Evolutionary conservation across 257 asterid genomes (phyloP), one percentile per base, ranked within the genome.

Genomic region (Eucommia ulmoides): DNA sequence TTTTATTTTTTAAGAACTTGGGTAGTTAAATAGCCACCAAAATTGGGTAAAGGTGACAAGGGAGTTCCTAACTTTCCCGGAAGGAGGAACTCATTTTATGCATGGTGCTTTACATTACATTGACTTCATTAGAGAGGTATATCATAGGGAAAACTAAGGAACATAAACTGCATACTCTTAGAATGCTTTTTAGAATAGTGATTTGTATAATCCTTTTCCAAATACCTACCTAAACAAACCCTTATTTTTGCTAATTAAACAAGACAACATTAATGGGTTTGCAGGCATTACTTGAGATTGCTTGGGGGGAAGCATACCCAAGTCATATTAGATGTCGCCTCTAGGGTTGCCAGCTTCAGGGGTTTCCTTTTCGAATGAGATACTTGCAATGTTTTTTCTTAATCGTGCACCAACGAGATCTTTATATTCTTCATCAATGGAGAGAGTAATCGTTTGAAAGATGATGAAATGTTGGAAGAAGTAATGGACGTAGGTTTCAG

Each of bases 1-100:
- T 25, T 46, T 42, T 20, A 50, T 20, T 25, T 2, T 26, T 17
- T 41, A 73, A 41, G 57, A 58, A 58, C 62, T 83, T 65, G 94
- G 91, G 49, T 73, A 83, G 55, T 78, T 72, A 24, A 87, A 87
- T 68, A 94, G 97, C 46, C 94, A 87, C 48, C 94, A 87, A 66
- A 87, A 87, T 57, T 83, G 94, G 97, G 81, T 87, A 58, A 87
- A 87, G 81, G 74, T 81, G 49, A 68, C 74, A 1, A 94, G 97
- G 48, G 94, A 87, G 55, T 87, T 80, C 69, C 74, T 87, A 41
- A 76, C 83, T 46, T 87, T 83, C 66, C 94, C 94, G n/a, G 97
- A 94, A 24, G 97, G 97, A 47, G 97, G 97, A 22, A 87, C 97
- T 49, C 94, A 87, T 52, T 87, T 87, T 60, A 81, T 87, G 44